These are phyloP conservation scores for Triticum urartu DNA, from an alignment of 176 grass and related monocot species.

Conservation along the genomic window DNA sequence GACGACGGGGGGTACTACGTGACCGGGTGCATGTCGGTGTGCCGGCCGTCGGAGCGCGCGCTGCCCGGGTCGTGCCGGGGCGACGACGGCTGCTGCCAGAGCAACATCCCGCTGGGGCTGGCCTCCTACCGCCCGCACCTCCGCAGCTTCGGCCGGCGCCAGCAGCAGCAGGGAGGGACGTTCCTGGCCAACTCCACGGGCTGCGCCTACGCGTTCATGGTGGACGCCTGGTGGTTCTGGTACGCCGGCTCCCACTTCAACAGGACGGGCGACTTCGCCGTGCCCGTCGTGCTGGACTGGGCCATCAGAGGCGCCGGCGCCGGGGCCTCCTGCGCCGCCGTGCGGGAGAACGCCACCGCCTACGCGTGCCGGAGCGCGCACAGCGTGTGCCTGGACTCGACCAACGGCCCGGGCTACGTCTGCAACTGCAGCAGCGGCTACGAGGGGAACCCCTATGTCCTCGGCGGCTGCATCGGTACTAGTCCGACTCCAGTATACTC, in stretches of 20 bases:
- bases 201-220: conserved; percentile 61
- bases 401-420: conserved; percentile 50
- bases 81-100: conserved; percentile 60
- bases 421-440: conserved; percentile 63
- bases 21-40: conserved; percentile 57
- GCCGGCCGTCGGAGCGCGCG: conserved; percentile 1
- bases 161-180: not conserved
- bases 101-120: conserved; percentile 34
- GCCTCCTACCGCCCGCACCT: conserved; percentile 10
- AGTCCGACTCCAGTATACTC: not conserved
- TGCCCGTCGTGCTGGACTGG: conserved; percentile 63
- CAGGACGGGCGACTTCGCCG: conserved; percentile 39
- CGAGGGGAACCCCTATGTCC: conserved; percentile 63
- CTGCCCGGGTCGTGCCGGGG: conserved; percentile 42
- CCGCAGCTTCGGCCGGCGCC: not conserved
- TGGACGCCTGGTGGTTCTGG: conserved; percentile 45
- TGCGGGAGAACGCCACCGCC: conserved; percentile 3
- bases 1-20: conserved; percentile 34
- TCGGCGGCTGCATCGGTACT: conserved; percentile 43
- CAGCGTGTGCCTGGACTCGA: conserved; percentile 33
- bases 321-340: conserved; percentile 3
- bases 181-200: conserved; percentile 29
- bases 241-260: conserved; percentile 33
- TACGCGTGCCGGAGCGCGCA: conserved; percentile 48
- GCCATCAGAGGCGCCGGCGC: conserved; percentile 44